phyloP scores from a whole-genome alignment of 805 yeast species.

The Pichia membranifaciens region DNA sequence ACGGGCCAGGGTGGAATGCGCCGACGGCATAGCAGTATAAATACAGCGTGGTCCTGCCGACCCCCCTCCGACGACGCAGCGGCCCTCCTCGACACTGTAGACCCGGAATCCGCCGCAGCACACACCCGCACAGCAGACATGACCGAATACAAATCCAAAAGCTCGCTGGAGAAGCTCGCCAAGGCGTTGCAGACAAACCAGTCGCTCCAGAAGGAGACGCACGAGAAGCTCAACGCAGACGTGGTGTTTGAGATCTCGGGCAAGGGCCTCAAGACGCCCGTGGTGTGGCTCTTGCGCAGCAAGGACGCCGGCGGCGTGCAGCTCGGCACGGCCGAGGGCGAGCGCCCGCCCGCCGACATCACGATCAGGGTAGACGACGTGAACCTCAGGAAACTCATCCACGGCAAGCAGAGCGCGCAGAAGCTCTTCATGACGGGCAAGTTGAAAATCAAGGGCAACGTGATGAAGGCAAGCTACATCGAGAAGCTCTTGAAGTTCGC shows the following conservation, averaged over 20 bases:
- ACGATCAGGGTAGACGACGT: constrained; percentile 59
- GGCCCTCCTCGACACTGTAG: not conserved
- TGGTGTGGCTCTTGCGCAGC: constrained; percentile 61
- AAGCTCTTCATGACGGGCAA: constrained; percentile 79
- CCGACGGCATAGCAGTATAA: no score
- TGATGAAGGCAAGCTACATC: constrained; percentile 80
- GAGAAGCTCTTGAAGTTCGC: constrained; percentile 52
- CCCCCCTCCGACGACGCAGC: not conserved
- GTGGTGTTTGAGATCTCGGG: constrained; percentile 64
- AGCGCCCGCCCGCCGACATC: constrained; percentile 44
- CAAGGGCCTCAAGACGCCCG: constrained; percentile 49
- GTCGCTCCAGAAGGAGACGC: constrained; percentile 13
- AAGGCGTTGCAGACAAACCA: constrained; percentile 7
- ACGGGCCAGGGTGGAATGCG: no score
- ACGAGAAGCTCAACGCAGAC: constrained; percentile 48
- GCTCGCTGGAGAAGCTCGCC: constrained; percentile 12
- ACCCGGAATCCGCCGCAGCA: no score
- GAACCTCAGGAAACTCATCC: constrained; percentile 63
- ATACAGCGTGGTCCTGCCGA: not conserved
- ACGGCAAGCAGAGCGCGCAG: constrained; percentile 80
- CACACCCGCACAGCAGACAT: no score
- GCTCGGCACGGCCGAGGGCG: constrained; percentile 15
- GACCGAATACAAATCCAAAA: constrained; percentile 11
- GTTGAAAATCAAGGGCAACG: constrained; percentile 82
- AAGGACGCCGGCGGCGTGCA: constrained; percentile 48